A percentile compares a stretch with the other conserved stretches of the same genome.
Evolutionary conservation across 1,284 basidiomycete genomes (phyloP).

Genomic region (Sanghuangporus sanghuang): DNA sequence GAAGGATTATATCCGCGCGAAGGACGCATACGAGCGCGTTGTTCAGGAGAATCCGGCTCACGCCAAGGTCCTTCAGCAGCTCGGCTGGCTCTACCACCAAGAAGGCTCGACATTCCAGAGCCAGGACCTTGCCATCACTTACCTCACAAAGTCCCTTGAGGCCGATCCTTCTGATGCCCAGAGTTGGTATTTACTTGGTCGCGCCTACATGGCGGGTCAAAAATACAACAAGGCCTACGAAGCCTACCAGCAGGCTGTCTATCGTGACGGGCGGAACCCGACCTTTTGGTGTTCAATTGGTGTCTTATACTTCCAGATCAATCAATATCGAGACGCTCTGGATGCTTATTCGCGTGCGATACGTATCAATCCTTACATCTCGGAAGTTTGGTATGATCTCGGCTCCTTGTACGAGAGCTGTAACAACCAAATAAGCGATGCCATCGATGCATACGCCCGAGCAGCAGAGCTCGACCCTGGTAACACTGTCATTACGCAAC

Average conservation of each 20-base stretch:
- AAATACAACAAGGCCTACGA: constrained; percentile 99
- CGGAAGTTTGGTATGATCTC: constrained; percentile 98
- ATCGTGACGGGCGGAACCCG: constrained; percentile 96
- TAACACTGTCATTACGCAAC: constrained; percentile 75
- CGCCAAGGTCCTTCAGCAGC: constrained; percentile 96
- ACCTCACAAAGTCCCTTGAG: constrained; percentile 92
- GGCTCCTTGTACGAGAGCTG: constrained; percentile 96
- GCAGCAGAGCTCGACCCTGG: constrained; percentile 85
- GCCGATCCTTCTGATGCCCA: constrained; percentile 97
- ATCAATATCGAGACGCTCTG: constrained; percentile 96
- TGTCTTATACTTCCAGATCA: constrained; percentile 99
- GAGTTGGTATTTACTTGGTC: constrained; percentile 97
- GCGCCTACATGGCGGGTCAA: constrained; percentile 98
- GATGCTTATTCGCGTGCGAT: constrained; percentile 99
- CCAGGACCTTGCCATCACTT: constrained; percentile 90
- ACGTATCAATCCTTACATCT: constrained; percentile 98
- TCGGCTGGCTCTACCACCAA: constrained; percentile 97
- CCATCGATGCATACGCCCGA: constrained; percentile 95
- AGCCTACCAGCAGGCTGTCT: constrained; percentile 98
- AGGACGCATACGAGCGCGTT: constrained; percentile 97
- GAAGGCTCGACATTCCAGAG: constrained; percentile 92
- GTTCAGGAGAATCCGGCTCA: constrained; percentile 90
- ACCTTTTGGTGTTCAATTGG: constrained; percentile 99
- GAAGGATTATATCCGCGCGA: constrained; percentile 85
- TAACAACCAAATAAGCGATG: constrained; percentile 98